Conservation (phyloP, 176 grass and related monocot species). For the Hordeum marinum region DNA sequence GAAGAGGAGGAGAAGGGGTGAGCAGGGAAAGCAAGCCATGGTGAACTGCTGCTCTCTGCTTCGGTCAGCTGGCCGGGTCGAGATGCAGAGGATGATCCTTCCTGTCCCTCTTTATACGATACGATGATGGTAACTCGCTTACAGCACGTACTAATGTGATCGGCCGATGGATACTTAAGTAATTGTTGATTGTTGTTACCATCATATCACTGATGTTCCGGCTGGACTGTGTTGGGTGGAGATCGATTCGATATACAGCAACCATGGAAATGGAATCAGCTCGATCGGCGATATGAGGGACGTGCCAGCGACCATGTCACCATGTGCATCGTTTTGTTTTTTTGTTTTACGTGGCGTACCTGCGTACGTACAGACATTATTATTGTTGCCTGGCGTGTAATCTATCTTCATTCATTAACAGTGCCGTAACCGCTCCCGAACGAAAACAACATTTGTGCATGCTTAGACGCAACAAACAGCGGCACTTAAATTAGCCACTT, state of each 20-base stretch:
- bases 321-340: background rate
- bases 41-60: background rate
- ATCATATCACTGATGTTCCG: background rate
- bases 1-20: background rate
- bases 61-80: background rate
- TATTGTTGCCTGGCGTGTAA: slow-evolving; percentile 21
- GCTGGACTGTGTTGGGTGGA: background rate
- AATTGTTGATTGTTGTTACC: background rate
- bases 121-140: background rate
- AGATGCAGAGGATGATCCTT: background rate
- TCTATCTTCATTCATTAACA: background rate
- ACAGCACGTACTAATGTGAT: background rate
- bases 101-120: background rate
- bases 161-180: background rate
- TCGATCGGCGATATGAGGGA: background rate
- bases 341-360: background rate
- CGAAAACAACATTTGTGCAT: background rate
- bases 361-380: background rate
- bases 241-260: background rate
- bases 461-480: slow-evolving; percentile 8
- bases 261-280: background rate
- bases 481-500: background rate
- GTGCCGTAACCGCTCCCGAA: background rate
- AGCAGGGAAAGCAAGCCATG: slow-evolving; percentile 15
- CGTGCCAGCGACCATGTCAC: background rate